Percentiles rank a stretch among this genome's conserved stretches.
phyloP scores from a whole-genome alignment of 2,329 filamentous ascomycete genomes.

The Clarireedia monteithiana region DNA sequence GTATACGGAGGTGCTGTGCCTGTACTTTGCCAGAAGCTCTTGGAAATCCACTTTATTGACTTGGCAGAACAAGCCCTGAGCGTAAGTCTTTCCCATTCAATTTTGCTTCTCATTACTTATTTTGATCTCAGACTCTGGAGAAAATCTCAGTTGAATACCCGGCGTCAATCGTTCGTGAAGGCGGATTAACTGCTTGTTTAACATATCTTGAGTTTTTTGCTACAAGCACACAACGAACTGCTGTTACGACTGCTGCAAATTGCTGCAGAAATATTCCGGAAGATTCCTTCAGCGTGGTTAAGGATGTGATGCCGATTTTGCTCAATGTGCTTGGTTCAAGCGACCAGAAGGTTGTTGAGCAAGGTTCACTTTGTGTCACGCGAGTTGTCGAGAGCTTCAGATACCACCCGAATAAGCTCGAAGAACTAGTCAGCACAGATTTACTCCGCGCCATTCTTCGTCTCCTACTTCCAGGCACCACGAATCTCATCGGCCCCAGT shows the following conservation, averaged over 20 bases:
- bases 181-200: conserved; percentile 88
- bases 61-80: conserved; percentile 94
- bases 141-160: conserved; percentile 98
- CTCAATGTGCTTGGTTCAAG: conserved; percentile 84
- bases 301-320: conserved; percentile 93
- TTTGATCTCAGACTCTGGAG: conserved; percentile 60
- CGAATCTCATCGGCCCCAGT: conserved; percentile 86
- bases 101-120: conserved; percentile 7
- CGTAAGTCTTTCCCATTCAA: conserved; percentile 34
- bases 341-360: conserved; percentile 94
- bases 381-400: conserved; percentile 97
- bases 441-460: conserved; percentile 78
- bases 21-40: conserved; percentile 84
- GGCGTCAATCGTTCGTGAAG: conserved; percentile 88
- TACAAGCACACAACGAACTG: conserved; percentile 91
- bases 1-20: conserved; percentile 97
- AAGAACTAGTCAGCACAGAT: conserved; percentile 85
- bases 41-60: conserved; percentile 96
- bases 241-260: conserved; percentile 94
- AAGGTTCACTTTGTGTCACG: conserved; percentile 91
- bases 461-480: conserved; percentile 84
- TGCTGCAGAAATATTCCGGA: conserved; percentile 95
- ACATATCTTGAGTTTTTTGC: conserved; percentile 97
- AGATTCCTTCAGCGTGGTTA: conserved; percentile 84
- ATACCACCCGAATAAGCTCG: conserved; percentile 76